phyloP scores from a whole-genome alignment of 371 early-diverging fungal genomes.

The Nosema muscidifuracis region DNA sequence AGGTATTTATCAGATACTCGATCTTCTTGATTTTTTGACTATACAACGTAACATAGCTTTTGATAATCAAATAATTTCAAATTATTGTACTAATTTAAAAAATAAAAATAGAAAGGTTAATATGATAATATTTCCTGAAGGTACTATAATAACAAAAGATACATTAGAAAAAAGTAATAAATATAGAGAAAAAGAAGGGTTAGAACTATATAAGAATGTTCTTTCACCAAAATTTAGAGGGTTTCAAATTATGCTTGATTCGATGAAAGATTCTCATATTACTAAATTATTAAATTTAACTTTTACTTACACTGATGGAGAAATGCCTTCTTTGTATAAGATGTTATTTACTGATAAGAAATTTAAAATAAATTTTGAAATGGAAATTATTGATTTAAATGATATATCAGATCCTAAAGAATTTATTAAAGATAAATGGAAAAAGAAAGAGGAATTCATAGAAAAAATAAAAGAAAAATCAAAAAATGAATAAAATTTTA shows the following conservation, averaged over 20 bases:
- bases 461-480: too few relatives aligned
- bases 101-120: conserved; percentile 18
- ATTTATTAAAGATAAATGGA: conserved; percentile 50
- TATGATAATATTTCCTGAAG: conserved; percentile 62
- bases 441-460: conserved; percentile 56
- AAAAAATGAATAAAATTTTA: too few relatives aligned
- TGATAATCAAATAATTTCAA: conserved; percentile 52
- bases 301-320: conserved; percentile 41
- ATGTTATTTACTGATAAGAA: conserved; percentile 27
- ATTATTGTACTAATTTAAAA: conserved; percentile 21
- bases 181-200: conserved; percentile 65
- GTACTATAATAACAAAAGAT: conserved; percentile 45
- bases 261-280: conserved; percentile 33
- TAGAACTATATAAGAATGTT: conserved; percentile 67
- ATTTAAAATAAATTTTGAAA: conserved; percentile 40
- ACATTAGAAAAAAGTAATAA: conserved; percentile 63
- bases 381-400: conserved; percentile 12
- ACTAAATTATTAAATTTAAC: conserved; percentile 57
- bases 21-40: conserved; percentile 46
- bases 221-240: conserved; percentile 73
- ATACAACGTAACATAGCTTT: conserved; percentile 49
- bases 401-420: conserved; percentile 34
- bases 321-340: conserved; percentile 36
- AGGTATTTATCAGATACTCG: conserved; percentile 49
- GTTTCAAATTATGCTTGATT: conserved; percentile 61